Evolutionary conservation across 2,329 filamentous ascomycete species (phyloP).

Genomic region (Fusarium tjaetaba): DNA sequence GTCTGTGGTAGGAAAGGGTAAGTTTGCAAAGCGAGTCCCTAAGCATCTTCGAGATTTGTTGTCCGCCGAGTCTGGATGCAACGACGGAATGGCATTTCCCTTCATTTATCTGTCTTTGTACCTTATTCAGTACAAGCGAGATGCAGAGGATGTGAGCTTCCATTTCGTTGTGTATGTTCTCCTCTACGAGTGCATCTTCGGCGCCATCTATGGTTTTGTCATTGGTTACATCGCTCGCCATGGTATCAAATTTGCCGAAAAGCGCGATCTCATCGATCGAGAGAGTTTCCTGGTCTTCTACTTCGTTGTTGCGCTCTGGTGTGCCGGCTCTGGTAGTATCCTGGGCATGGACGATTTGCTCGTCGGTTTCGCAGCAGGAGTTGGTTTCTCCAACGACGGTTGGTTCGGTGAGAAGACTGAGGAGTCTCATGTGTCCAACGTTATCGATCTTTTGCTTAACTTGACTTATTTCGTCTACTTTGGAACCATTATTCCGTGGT

Average conservation of each 20-base stretch:
- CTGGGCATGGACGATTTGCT: conserved; percentile 93
- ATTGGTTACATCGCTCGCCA: conserved; percentile 92
- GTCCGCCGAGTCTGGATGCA: conserved; percentile 97
- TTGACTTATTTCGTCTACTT: conserved; percentile 98
- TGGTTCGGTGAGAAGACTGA: conserved; percentile 99
- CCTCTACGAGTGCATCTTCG: conserved; percentile 95
- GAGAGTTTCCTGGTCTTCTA: conserved; percentile 99
- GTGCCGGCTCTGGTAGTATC: conserved; percentile 90
- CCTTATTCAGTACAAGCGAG: conserved; percentile 81
- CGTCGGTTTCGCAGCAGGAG: conserved; percentile 92
- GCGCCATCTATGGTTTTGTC: conserved; percentile 85
- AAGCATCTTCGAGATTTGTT: conserved; percentile 96
- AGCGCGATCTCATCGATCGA: conserved; percentile 86
- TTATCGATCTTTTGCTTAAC: conserved; percentile 96
- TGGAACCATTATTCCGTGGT: conserved; percentile 96
- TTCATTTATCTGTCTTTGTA: conserved; percentile 95
- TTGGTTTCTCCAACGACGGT: conserved; percentile 99
- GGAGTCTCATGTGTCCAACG: conserved; percentile 98
- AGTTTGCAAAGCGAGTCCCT: conserved; percentile 96
- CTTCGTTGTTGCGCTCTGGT: conserved; percentile 95
- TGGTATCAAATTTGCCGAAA: conserved; percentile 87
- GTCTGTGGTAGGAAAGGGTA: conserved; percentile 97
- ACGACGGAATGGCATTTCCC: conserved; percentile 99
- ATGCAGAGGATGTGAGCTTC: conserved; percentile 75
- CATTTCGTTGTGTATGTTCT: conserved; percentile 92